These are phyloP conservation scores for Patellifolia procumbens DNA, from an alignment of 179 eudicot species.

Conservation along the genomic window DNA sequence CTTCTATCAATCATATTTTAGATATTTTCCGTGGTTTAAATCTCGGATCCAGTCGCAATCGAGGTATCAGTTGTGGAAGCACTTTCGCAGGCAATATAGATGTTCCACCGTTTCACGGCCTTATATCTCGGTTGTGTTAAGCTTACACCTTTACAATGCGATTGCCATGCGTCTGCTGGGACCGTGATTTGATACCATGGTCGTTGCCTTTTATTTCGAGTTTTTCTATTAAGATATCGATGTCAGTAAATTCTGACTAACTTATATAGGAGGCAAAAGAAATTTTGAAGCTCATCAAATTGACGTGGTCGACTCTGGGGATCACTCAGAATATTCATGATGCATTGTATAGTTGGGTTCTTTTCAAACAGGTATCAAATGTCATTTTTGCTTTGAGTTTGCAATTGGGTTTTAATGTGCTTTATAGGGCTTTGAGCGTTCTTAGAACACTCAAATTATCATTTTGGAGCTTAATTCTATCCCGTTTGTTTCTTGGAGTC, in stretches of 20 bases:
- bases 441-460: background rate
- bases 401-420: no score
- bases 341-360: conserved; percentile 82
- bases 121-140: no score
- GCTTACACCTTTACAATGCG: no score
- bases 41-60: no score
- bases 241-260: conserved; percentile 5
- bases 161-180: no score
- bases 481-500: background rate
- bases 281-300: conserved; percentile 61
- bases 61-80: no score
- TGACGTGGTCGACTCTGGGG: conserved; percentile 81
- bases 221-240: background rate
- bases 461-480: background rate
- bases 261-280: conserved; percentile 70
- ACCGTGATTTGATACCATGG: no score
- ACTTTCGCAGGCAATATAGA: no score
- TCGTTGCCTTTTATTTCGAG: conserved; percentile 10
- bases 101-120: no score
- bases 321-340: conserved; percentile 71
- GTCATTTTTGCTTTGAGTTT: background rate
- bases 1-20: background rate
- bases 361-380: conserved; percentile 75
- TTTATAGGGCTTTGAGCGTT: background rate
- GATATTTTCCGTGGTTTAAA: no score